Conservation (phyloP, 2,329 filamentous ascomycete species). For the Sporothrix pallida region DNA sequence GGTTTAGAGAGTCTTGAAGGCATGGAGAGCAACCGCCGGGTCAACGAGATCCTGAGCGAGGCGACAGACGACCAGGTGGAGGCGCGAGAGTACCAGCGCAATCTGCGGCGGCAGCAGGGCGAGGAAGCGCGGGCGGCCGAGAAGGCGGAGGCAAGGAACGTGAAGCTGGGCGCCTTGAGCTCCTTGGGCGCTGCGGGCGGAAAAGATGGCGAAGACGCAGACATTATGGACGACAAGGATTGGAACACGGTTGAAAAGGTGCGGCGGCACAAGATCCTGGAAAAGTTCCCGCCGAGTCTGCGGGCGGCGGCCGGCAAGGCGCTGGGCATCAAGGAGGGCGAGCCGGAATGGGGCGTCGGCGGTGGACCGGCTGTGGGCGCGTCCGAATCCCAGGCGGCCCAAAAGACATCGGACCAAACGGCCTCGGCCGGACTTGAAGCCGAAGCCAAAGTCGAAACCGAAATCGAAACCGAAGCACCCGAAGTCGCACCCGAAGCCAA, state of each 20-base stretch:
- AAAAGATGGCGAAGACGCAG: no score
- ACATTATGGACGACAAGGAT: no score
- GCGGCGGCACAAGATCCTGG: slow-evolving; percentile 45
- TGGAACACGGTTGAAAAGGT: no score
- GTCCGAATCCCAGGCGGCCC: no score
- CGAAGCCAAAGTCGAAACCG: no score
- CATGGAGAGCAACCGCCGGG: not conserved
- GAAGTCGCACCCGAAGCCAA: no score
- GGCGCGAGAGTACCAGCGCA: slow-evolving; percentile 35
- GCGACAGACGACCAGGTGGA: slow-evolving; percentile 19
- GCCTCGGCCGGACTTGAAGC: no score
- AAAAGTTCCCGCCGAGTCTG: slow-evolving; percentile 51
- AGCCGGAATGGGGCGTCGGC: no score
- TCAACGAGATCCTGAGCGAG: slow-evolving; percentile 40
- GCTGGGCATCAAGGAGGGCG: slow-evolving; percentile 44
- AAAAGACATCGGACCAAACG: no score
- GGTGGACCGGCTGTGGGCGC: no score
- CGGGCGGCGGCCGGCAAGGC: slow-evolving; percentile 49
- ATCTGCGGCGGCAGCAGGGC: slow-evolving; percentile 1
- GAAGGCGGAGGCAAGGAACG: not conserved
- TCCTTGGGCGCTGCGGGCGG: not conserved
- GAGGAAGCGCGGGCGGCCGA: not conserved
- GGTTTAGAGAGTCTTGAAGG: no score
- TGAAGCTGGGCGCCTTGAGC: not conserved
- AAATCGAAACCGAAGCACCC: not conserved